Percentiles rank a stretch among this genome's conserved stretches.
Evolutionary conservation across 441 rosid genomes (phyloP).

Genomic region (Syzygium syzygioides): DNA sequence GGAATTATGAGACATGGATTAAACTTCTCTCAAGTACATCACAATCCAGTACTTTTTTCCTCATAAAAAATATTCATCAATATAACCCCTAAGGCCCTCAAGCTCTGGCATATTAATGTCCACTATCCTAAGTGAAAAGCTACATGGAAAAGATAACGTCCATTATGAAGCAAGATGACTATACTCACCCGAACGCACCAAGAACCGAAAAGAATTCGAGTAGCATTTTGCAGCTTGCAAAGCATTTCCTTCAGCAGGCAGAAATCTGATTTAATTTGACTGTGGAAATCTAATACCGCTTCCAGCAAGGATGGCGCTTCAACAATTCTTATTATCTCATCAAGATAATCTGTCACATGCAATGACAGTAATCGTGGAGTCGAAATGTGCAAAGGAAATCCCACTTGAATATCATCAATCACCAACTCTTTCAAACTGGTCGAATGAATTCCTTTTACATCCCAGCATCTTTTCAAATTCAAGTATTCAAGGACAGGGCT

Average conservation of each 20-base stretch:
- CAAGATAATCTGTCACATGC: not conserved
- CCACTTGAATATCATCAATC: not conserved
- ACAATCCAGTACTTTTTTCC: not conserved
- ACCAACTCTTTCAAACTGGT: not conserved
- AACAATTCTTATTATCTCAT: not conserved
- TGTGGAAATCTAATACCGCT: not conserved
- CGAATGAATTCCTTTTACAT: not conserved
- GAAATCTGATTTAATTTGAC: not conserved
- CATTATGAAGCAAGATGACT: not conserved
- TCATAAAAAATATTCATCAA: not conserved
- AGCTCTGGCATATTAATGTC: not conserved
- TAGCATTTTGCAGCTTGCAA: not conserved
- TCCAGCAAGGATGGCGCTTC: not conserved
- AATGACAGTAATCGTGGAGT: not conserved
- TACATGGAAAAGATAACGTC: not conserved
- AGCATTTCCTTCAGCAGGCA: not conserved
- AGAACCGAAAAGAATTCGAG: not conserved
- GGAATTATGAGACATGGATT: not conserved
- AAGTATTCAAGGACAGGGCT: not conserved
- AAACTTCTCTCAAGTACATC: not conserved
- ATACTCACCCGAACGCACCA: not conserved
- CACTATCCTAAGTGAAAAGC: not conserved
- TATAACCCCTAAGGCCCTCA: not conserved
- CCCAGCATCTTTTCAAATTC: not conserved
- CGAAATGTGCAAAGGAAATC: not conserved